phyloP scores from a whole-genome alignment of 331 rosid species.

The Erythrophleum ivorense region DNA sequence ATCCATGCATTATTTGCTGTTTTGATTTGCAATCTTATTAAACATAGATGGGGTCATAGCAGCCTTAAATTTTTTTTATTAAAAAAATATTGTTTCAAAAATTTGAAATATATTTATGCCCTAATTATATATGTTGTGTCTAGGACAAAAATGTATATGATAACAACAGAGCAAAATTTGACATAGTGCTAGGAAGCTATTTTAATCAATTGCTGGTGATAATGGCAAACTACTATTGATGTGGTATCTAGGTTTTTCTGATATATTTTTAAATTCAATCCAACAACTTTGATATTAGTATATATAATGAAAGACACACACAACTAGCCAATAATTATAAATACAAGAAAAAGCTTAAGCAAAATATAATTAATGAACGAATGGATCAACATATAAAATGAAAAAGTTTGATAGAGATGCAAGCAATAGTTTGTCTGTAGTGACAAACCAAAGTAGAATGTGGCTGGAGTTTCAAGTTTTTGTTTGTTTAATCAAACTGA shows the following conservation, averaged over 20 bases:
- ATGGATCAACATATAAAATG: not conserved
- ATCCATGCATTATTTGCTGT: not conserved
- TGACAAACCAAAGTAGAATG: conserved; percentile 1
- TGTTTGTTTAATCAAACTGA: not conserved
- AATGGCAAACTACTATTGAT: not conserved
- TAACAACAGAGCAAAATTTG: not conserved
- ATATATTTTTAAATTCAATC: not conserved
- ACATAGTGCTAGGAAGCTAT: not conserved
- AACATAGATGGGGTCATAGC: not conserved
- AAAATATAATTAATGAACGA: no score
- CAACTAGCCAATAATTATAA: not conserved
- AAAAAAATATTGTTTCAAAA: not conserved
- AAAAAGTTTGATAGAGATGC: not conserved
- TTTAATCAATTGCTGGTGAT: not conserved
- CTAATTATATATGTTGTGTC: not conserved
- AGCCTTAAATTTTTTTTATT: not conserved
- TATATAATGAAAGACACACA: not conserved
- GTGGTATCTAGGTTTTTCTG: not conserved
- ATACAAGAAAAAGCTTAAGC: no score
- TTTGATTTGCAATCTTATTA: not conserved
- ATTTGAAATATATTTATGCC: not conserved
- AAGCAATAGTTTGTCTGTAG: conserved; percentile 20
- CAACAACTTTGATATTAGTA: not conserved
- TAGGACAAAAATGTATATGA: not conserved
- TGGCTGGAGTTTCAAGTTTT: not conserved